Evolutionary conservation across 2,329 filamentous ascomycete species (phyloP).

Genomic region (Claviceps arundinis): DNA sequence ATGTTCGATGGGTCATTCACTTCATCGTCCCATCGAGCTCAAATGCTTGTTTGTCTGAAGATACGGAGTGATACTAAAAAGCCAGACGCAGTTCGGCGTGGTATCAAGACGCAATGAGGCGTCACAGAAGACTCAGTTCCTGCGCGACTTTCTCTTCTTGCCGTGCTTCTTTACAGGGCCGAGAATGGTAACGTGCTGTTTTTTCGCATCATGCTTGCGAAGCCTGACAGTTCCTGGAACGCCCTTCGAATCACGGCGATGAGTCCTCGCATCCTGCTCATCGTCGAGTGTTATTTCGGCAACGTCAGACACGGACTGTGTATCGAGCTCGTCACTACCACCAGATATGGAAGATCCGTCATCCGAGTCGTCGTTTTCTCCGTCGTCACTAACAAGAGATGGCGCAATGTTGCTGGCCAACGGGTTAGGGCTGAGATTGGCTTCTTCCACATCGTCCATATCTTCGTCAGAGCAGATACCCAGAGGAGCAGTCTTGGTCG

Average conservation of each 20-base stretch:
- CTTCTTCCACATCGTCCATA: slow-evolving; percentile 36
- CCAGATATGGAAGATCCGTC: slow-evolving; percentile 48
- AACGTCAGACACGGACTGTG: slow-evolving; percentile 46
- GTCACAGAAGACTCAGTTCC: slow-evolving; percentile 7
- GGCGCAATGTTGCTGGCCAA: slow-evolving; percentile 63
- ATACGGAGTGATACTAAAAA: neutral
- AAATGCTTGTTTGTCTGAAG: neutral
- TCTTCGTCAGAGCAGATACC: slow-evolving; percentile 28
- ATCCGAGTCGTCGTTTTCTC: slow-evolving; percentile 63
- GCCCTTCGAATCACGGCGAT: slow-evolving; percentile 30
- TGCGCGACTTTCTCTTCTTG: slow-evolving; percentile 16
- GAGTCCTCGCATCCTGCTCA: slow-evolving; percentile 33
- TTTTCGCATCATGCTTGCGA: slow-evolving; percentile 39
- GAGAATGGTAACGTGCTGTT: slow-evolving; percentile 38
- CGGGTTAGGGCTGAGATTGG: slow-evolving; percentile 55
- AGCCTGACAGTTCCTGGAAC: slow-evolving; percentile 33
- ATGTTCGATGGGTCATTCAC: slow-evolving; percentile 1
- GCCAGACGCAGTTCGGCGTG: too few relatives aligned
- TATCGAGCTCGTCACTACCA: slow-evolving; percentile 40
- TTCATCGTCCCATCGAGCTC: slow-evolving; percentile 2
- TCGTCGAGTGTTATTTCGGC: slow-evolving; percentile 50
- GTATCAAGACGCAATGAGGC: too few relatives aligned
- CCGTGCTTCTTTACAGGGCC: slow-evolving; percentile 32
- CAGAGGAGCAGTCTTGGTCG: slow-evolving; percentile 11
- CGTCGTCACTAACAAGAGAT: slow-evolving; percentile 68